phyloP scores from a whole-genome alignment of 495 filamentous ascomycete species.

The Aspergillus wentii region DNA sequence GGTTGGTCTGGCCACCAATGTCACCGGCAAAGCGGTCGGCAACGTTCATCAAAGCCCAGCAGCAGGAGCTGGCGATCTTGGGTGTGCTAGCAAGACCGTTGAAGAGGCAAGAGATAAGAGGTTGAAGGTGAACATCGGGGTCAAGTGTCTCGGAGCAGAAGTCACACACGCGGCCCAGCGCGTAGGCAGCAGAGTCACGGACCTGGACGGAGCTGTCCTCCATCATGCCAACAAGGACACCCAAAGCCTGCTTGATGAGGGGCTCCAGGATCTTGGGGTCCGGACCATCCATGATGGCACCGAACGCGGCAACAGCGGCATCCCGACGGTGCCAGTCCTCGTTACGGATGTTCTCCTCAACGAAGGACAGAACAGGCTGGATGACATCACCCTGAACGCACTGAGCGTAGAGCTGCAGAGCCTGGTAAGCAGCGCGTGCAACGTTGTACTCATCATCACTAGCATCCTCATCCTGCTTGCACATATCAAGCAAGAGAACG shows the following conservation, averaged over 20 bases:
- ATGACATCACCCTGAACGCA: slow-evolving; percentile 80
- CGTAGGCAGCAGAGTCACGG: slow-evolving; percentile 95
- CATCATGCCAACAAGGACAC: slow-evolving; percentile 94
- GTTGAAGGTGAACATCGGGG: slow-evolving; percentile 70
- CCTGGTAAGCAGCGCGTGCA: slow-evolving; percentile 92
- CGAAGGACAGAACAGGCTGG: slow-evolving; percentile 76
- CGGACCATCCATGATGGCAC: slow-evolving; percentile 97
- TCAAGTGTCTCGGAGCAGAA: slow-evolving; percentile 84
- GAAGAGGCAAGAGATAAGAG: slow-evolving; percentile 84
- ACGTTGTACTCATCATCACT: slow-evolving; percentile 95
- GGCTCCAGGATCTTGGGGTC: slow-evolving; percentile 84
- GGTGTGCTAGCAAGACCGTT: slow-evolving; percentile 82
- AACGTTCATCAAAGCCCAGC: slow-evolving; percentile 98
- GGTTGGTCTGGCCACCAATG: slow-evolving; percentile 68
- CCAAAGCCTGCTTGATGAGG: slow-evolving; percentile 88
- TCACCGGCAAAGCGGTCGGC: slow-evolving; percentile 91
- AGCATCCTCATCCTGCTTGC: slow-evolving; percentile 96
- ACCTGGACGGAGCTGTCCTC: slow-evolving; percentile 82
- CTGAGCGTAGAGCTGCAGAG: slow-evolving; percentile 90
- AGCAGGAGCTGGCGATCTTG: slow-evolving; percentile 97
- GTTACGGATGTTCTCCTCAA: slow-evolving; percentile 82
- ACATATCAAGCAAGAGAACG: slow-evolving; percentile 80
- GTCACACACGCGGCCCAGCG: slow-evolving; percentile 93
- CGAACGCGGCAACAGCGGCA: slow-evolving; percentile 96
- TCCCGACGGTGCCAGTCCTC: slow-evolving; percentile 93